Evolutionary conservation across 2,329 filamentous ascomycete genomes (phyloP).

Genomic region (Diaporthe sp.): DNA sequence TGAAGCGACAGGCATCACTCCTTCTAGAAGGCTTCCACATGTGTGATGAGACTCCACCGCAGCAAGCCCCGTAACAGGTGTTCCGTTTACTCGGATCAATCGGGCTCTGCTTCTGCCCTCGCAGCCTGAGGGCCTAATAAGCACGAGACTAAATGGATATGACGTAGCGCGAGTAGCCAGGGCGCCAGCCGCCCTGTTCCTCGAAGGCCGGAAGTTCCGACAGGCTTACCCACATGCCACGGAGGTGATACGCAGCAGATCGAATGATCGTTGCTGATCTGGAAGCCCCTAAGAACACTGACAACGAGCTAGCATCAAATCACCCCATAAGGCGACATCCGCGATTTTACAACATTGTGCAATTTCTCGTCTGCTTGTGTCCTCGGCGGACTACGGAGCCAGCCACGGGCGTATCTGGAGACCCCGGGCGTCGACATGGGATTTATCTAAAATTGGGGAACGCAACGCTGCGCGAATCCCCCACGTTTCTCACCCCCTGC

Average conservation of each 20-base stretch:
- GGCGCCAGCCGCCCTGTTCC: conserved; percentile 16
- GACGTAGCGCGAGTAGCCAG: conserved; percentile 34
- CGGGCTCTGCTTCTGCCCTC: conserved; percentile 34
- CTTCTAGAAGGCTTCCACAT: conserved; percentile 42
- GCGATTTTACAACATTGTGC: conserved; percentile 11
- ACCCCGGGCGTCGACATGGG: conserved; percentile 17
- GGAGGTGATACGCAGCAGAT: conserved; percentile 23
- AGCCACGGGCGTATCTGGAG: conserved; percentile 7
- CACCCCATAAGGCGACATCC: conserved; percentile 27
- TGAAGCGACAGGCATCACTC: conserved; percentile 36
- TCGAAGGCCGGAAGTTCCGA: conserved; percentile 23
- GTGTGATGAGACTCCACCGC: conserved; percentile 38
- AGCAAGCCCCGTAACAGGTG: conserved; percentile 35
- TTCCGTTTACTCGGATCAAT: conserved; percentile 36
- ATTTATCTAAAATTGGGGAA: conserved; percentile 27
- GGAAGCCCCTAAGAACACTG: background rate
- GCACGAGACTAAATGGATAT: conserved; percentile 25
- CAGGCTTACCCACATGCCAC: conserved; percentile 21
- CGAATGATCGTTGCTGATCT: conserved; percentile 24
- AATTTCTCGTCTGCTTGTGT: background rate
- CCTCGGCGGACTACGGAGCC: conserved; percentile 2
- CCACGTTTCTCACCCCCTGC: conserved; percentile 19
- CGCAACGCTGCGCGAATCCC: conserved; percentile 30
- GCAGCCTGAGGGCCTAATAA: background rate
- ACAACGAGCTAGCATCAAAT: background rate